Base-by-base conservation (phyloP, 2,329 filamentous ascomycete genomes). In the Alternaria alternata region DNA sequence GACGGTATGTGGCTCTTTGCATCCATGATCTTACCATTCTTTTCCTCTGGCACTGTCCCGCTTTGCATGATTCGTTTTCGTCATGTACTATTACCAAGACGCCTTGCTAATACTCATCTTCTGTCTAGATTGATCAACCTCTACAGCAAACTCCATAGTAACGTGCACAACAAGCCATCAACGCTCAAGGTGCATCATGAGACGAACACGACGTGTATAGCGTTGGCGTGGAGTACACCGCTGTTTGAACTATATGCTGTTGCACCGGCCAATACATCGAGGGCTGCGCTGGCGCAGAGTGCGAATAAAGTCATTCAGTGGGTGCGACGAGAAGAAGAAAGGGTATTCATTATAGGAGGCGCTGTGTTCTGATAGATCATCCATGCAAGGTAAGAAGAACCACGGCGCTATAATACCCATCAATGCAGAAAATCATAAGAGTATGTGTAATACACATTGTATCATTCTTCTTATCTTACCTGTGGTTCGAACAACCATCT, bases 331-430 rank as follows among this genome's bases (percentile, higher is more conserved):
- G 95, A 99, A 79, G 94, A 98, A 79, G 94, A 98, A 79, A 85
- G 95, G 58, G 82, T 98, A 6, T 99, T 99, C 75, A 97, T 99
- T 61, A 95, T 99, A 74, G 95, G 95, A 1, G 96, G 95, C n/a
- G 95, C 94, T 43, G 94, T 98, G 20, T 85, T 84, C 64, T 85
- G 58, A 54, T 28, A 18, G 2, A 4, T 24, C 5, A 38, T 14
- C n/a, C 16, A 44, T 24, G 24, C 34, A 30, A 57, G 20, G 28
- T 16, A 11, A 9, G 4, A 24, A 34, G 38, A 26, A 32, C 3
- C 11, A 30, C 11, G 20, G 18, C 22, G 24, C 53, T n/a, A 32
- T 28, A 22, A 55, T 55, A 28, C 42, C 42, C 24, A 42, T 43
- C 12, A 24, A 43, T 22, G 32, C 46, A 49, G 18, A 6, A n/a